phyloP scores from a whole-genome alignment of 495 filamentous ascomycete genomes.

The Penicillium antarcticum region DNA sequence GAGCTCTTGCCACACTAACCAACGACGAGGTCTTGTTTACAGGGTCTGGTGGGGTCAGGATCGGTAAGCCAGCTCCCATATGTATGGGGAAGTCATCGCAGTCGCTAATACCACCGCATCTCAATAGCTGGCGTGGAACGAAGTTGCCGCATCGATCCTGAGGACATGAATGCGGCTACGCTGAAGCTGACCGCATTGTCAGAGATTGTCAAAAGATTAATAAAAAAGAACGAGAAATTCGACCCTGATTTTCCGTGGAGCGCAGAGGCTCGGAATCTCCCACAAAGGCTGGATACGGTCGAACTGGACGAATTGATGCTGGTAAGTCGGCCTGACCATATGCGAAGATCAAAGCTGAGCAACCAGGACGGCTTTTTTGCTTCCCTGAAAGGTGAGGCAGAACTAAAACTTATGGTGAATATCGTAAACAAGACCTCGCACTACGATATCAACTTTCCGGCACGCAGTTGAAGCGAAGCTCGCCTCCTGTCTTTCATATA shows the following conservation, averaged over 20 bases:
- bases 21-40: background rate
- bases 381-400: background rate
- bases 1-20: background rate
- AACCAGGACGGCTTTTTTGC: background rate
- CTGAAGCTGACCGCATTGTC: background rate
- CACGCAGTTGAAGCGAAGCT: too few species aligned
- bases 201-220: background rate
- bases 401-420: too few species aligned
- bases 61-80: background rate
- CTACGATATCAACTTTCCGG: too few species aligned
- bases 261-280: background rate
- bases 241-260: background rate
- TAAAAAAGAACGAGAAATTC: background rate
- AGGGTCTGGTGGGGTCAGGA: background rate
- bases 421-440: too few species aligned
- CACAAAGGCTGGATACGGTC: background rate
- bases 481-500: too few species aligned
- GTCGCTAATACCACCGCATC: background rate
- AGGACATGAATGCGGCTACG: background rate
- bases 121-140: background rate
- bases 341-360: background rate
- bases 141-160: background rate
- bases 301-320: background rate
- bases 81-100: background rate
- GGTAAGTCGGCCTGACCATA: background rate